Conservation (phyloP, 2,329 filamentous ascomycete genomes). For the Diplocarpon mali region DNA sequence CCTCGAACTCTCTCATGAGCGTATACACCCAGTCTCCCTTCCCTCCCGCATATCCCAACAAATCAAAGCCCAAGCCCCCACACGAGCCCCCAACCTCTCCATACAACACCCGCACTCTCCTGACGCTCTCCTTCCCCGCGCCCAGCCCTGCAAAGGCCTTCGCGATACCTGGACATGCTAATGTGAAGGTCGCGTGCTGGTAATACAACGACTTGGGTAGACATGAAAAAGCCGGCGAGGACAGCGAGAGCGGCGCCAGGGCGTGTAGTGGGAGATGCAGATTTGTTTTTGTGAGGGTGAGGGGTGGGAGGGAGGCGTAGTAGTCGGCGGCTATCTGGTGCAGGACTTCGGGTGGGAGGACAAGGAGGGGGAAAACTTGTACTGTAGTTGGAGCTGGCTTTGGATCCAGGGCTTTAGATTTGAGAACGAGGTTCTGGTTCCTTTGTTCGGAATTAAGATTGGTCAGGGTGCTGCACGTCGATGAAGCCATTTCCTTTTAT, state of each 20-base stretch:
- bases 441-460: background rate
- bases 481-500: too few species aligned
- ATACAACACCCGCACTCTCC: background rate
- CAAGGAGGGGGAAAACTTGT: background rate
- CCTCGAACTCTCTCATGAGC: background rate
- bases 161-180: background rate
- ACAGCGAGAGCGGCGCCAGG: background rate
- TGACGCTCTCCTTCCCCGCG: background rate
- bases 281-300: background rate
- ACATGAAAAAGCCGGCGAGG: background rate
- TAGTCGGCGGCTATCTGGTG: background rate
- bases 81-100: background rate
- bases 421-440: background rate
- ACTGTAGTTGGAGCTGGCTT: background rate
- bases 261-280: background rate
- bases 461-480: too few species aligned
- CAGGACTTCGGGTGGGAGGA: background rate
- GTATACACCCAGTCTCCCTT: background rate
- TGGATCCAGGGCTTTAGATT: background rate
- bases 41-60: background rate
- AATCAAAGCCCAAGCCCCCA: background rate
- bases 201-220: background rate
- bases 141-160: background rate
- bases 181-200: background rate
- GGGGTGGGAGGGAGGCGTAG: background rate